These are phyloP conservation scores for Lasiosphaeris hirsuta DNA, from an alignment of 495 filamentous ascomycete species.

Conservation along the genomic window DNA sequence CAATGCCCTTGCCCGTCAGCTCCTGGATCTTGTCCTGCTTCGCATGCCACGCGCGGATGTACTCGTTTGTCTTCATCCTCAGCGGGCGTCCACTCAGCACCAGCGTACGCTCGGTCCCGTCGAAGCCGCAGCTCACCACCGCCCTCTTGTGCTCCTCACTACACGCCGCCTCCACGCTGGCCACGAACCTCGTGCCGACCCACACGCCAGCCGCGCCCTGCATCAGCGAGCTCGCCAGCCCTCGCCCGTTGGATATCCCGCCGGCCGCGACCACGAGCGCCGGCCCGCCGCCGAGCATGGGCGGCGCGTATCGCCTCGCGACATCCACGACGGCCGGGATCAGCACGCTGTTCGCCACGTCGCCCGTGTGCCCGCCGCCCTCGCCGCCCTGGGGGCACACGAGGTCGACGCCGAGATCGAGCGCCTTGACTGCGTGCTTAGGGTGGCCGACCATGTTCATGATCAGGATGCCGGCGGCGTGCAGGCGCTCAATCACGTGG, in stretches of 20 bases:
- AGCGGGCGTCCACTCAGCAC: constrained; percentile 76
- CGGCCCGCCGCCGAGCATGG: constrained; percentile 43
- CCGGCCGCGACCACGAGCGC: constrained; percentile 73
- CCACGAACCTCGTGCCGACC: constrained; percentile 86
- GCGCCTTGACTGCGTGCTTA: constrained; percentile 80
- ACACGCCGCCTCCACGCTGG: constrained; percentile 70
- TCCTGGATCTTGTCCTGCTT: constrained; percentile 66
- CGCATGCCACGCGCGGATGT: constrained; percentile 72
- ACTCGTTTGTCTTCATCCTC: constrained; percentile 76
- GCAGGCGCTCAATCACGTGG: constrained; percentile 64
- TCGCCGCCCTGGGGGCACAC: constrained; percentile 81
- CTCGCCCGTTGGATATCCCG: constrained; percentile 67
- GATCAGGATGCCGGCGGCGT: constrained; percentile 69
- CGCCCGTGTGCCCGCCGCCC: constrained; percentile 75
- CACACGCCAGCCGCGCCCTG: constrained; percentile 72
- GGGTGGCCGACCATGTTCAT: constrained; percentile 97
- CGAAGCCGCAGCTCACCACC: constrained; percentile 70
- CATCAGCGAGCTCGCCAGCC: constrained; percentile 67
- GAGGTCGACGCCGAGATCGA: constrained; percentile 77
- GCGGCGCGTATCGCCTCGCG: constrained; percentile 57
- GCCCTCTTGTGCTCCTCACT: constrained; percentile 74
- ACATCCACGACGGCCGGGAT: constrained; percentile 76
- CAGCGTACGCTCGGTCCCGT: constrained; percentile 73
- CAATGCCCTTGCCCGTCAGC: constrained; percentile 68
- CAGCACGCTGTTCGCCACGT: constrained; percentile 68